Percentiles rank a stretch among this genome's conserved stretches.
phyloP scores from a whole-genome alignment of 1,139 yeast genomes.

The Pichia sp. region DNA sequence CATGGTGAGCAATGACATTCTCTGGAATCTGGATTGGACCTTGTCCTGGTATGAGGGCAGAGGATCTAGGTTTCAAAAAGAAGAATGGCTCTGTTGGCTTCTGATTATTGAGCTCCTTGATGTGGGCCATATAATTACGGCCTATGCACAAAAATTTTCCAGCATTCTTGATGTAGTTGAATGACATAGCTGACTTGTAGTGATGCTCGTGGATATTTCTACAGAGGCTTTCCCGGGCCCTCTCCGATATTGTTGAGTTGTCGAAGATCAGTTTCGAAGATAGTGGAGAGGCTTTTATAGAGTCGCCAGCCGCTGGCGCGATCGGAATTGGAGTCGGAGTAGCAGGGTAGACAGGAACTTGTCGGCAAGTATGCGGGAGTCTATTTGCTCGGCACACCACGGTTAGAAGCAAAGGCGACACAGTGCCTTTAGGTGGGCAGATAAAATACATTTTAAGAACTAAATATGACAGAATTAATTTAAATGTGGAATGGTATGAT shows the following conservation, averaged over 20 bases:
- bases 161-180: conserved; percentile 58
- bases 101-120: conserved; percentile 78
- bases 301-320: neutral
- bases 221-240: no score
- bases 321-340: neutral
- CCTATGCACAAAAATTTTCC: conserved; percentile 91
- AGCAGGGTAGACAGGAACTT: neutral
- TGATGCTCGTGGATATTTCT: neutral
- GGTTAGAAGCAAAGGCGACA: neutral
- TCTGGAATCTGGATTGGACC: conserved; percentile 83
- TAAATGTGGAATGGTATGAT: neutral
- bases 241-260: no score
- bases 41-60: conserved; percentile 53
- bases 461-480: neutral
- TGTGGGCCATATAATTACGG: conserved; percentile 92
- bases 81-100: conserved; percentile 84
- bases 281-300: no score
- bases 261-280: no score
- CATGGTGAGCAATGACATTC: conserved; percentile 83
- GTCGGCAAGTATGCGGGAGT: neutral
- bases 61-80: conserved; percentile 80
- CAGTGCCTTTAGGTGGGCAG: neutral
- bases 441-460: neutral
- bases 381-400: neutral
- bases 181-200: conserved; percentile 41